phyloP scores from a whole-genome alignment of 1,139 yeast genomes.

The Hyphopichia pseudoburtonii region DNA sequence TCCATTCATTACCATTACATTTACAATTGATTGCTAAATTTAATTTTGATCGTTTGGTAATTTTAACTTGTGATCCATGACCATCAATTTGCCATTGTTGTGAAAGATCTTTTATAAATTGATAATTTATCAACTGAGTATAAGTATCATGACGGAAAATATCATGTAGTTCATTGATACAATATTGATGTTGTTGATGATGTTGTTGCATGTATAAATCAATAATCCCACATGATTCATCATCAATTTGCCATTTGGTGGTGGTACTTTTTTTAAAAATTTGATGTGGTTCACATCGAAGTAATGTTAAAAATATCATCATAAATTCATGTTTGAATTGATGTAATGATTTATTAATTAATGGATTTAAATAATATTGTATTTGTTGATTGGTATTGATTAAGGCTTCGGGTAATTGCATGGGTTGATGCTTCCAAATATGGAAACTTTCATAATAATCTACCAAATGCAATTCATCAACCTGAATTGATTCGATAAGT shows the following conservation, averaged over 20 bases:
- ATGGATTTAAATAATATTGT: constrained; percentile 15
- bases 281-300: constrained; percentile 1
- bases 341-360: constrained; percentile 8
- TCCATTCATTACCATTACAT: constrained; percentile 9
- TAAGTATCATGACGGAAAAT: constrained; percentile 11
- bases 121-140: constrained; percentile 11
- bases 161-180: constrained; percentile 9
- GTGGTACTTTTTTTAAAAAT: too few relatives aligned
- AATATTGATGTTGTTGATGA: too few relatives aligned
- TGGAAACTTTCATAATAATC: constrained; percentile 13
- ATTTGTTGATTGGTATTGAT: constrained; percentile 10
- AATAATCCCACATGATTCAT: too few relatives aligned
- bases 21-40: constrained; percentile 9
- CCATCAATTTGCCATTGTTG: constrained; percentile 4
- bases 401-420: neutral
- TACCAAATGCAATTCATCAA: constrained; percentile 1
- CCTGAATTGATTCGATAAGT: constrained; percentile 1
- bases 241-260: too few relatives aligned
- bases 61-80: neutral
- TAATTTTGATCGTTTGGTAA: neutral
- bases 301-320: neutral
- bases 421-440: constrained; percentile 9
- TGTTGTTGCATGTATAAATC: too few relatives aligned
- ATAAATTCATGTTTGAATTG: constrained; percentile 6
- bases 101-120: constrained; percentile 7